These are phyloP conservation scores for Flaveria bidentis DNA, from an alignment of 129 eudicot species.

Conservation along the genomic window DNA sequence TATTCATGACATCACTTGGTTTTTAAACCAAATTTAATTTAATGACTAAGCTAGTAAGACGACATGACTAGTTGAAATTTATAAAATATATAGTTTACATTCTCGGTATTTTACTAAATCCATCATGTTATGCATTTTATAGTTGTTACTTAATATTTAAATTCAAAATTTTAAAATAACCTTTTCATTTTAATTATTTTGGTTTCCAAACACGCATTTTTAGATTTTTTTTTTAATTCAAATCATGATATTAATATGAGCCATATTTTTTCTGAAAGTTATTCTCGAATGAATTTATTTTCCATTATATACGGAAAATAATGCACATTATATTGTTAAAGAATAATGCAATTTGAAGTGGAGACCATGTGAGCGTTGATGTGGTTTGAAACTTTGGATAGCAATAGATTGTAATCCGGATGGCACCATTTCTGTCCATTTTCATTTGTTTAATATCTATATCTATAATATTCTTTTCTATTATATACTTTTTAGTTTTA, in stretches of 20 bases:
- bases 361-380: conserved; percentile 29
- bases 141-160: too few relatives aligned
- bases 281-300: not conserved
- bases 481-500: not conserved
- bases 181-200: too few relatives aligned
- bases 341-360: conserved; percentile 31
- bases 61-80: too few relatives aligned
- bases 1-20: too few relatives aligned
- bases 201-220: too few relatives aligned
- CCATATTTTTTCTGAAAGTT: not conserved
- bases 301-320: not conserved
- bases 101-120: too few relatives aligned
- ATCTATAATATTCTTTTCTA: not conserved
- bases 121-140: too few relatives aligned
- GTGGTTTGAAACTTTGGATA: conserved; percentile 11
- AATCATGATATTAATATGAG: not conserved
- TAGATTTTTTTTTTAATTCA: too few relatives aligned
- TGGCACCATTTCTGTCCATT: conserved; percentile 16
- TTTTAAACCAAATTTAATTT: too few relatives aligned
- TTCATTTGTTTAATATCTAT: not conserved
- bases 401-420: conserved; percentile 20
- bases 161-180: too few relatives aligned
- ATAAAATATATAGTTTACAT: too few relatives aligned
- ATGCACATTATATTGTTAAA: not conserved
- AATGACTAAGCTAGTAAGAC: too few relatives aligned